Percentiles rank a stretch among this genome's conserved stretches.
Evolutionary conservation across 805 yeast species (phyloP).

Genomic region (Crinitomyces ghanaensis): DNA sequence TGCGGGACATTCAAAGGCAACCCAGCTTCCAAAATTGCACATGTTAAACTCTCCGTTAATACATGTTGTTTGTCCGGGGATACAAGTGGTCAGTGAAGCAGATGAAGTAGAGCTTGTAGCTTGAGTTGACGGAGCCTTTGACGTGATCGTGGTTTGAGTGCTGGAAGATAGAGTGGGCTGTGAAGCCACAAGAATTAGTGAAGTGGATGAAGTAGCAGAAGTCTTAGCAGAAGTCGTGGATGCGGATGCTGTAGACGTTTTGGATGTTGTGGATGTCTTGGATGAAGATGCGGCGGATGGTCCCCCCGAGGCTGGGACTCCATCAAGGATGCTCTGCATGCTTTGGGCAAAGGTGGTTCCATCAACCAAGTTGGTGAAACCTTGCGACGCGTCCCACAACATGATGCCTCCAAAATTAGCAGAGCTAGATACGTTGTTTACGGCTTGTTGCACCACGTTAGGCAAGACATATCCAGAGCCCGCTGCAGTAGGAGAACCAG

Average conservation of each 20-base stretch:
- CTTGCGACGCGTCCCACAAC: conserved; percentile 76
- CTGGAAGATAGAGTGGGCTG: too few species aligned
- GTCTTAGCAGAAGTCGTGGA: too few species aligned
- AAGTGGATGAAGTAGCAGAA: too few species aligned
- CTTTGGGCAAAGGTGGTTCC: conserved; percentile 31
- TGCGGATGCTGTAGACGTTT: too few species aligned
- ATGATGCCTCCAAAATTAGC: conserved; percentile 55
- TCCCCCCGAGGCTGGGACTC: too few species aligned
- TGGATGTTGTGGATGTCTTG: too few species aligned
- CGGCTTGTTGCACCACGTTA: conserved; percentile 20
- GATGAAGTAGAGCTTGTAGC: conserved; percentile 11
- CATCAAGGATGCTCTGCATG: conserved; percentile 2
- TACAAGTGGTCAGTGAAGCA: conserved; percentile 14
- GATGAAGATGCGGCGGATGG: too few species aligned
- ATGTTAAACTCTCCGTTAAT: conserved; percentile 46
- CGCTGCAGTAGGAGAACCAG: conserved; percentile 45
- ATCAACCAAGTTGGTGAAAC: conserved; percentile 37
- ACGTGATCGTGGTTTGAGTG: too few species aligned
- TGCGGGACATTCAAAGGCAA: conserved; percentile 41
- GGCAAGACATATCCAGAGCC: conserved; percentile 44
- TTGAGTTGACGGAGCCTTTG: conserved; percentile 1
- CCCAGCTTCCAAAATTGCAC: conserved; percentile 51
- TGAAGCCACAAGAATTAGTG: too few species aligned
- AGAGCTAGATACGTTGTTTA: conserved; percentile 15
- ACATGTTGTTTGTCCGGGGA: conserved; percentile 39